Evolutionary conservation across 1,284 basidiomycete species (phyloP), one percentile per base, ranked within the genome.

Genomic region (Kalmanozyma brasiliensis): DNA sequence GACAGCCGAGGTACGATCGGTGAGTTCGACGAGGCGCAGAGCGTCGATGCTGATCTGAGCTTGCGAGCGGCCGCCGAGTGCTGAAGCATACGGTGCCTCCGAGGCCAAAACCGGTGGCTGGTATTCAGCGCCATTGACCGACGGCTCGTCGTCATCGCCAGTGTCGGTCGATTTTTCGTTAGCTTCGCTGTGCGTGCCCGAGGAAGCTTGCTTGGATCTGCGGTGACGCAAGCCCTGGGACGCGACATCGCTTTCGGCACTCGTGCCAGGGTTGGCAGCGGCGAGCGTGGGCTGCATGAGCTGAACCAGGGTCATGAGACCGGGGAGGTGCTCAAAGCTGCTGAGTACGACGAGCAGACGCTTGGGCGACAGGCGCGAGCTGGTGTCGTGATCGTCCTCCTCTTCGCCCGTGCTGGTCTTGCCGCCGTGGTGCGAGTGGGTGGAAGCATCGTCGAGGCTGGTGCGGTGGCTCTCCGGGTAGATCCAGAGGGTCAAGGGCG

Each of bases 321-420:
- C 83, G 0, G 85, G 84, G 8, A 98, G 84, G 79, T 97, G 92
- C 71, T 94, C 92, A 61, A 96, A 86, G 81, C 89, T 90, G 82
- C 94, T 92, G n/a, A 98, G 87, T 16, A 98, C 89, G 62, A 97
- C 88, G 0, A 91, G 87, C 77, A 95, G 89, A 23, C 88, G 85
- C 57, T 75, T 73, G 41, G 58, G 58, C 22, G 45, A 61, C n/a
- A 61, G 49, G 23, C 44, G 49, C 38, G 61, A 51, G 42, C 41
- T 46, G 2, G 46, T 42, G 33, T 55, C 63, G 20, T 33, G 32
- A 13, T 67, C 57, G 20, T 68, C 56, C 24, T 64, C 62, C 40
- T 74, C 66, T 23, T 49, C 52, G 35, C 52, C 64, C 5, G 40
- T n/a, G 20, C 13, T 16, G 24, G 17, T 29, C 35, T 68, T 56